A percentile compares a stretch with the other conserved stretches of the same genome.
phyloP scores from a whole-genome alignment of 768 basidiomycete genomes.

The Termitomyces titanicus region DNA sequence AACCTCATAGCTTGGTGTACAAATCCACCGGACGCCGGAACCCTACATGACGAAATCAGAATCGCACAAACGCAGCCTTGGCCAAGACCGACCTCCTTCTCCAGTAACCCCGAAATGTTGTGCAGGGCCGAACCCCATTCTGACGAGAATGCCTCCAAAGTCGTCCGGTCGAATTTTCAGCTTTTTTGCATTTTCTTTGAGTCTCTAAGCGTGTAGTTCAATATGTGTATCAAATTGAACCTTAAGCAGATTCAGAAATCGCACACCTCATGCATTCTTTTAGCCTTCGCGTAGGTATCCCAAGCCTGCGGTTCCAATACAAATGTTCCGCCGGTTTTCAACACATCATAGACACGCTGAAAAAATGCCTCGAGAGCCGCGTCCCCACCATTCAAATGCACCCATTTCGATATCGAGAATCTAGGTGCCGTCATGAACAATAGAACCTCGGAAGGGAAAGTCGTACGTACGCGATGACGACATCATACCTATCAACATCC shows the following conservation, averaged over 20 bases:
- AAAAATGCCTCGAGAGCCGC: conserved; percentile 70
- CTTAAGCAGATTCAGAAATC: neutral
- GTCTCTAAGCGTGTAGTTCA: conserved; percentile 28
- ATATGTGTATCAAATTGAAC: neutral
- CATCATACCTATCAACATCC: conserved; percentile 65
- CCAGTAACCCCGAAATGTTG: conserved; percentile 51
- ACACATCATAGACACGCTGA: conserved; percentile 47
- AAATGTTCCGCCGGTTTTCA: conserved; percentile 64
- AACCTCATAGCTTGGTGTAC: conserved; percentile 42
- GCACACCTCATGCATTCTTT: conserved; percentile 56
- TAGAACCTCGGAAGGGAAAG: neutral
- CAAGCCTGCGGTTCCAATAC: conserved; percentile 84
- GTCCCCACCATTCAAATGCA: conserved; percentile 82
- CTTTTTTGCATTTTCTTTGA: conserved; percentile 57
- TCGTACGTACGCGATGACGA: conserved; percentile 69
- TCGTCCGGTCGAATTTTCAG: conserved; percentile 60
- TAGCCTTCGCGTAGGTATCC: conserved; percentile 80
- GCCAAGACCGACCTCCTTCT: conserved; percentile 52
- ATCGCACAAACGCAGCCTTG: neutral
- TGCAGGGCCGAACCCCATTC: conserved; percentile 59
- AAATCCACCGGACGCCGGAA: conserved; percentile 63
- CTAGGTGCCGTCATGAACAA: conserved; percentile 30
- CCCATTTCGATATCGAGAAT: conserved; percentile 90
- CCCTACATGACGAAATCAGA: conserved; percentile 32
- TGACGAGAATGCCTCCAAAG: conserved; percentile 50